Conservation (phyloP, 176 grass and related monocot species). For the Carex kokanica region DNA sequence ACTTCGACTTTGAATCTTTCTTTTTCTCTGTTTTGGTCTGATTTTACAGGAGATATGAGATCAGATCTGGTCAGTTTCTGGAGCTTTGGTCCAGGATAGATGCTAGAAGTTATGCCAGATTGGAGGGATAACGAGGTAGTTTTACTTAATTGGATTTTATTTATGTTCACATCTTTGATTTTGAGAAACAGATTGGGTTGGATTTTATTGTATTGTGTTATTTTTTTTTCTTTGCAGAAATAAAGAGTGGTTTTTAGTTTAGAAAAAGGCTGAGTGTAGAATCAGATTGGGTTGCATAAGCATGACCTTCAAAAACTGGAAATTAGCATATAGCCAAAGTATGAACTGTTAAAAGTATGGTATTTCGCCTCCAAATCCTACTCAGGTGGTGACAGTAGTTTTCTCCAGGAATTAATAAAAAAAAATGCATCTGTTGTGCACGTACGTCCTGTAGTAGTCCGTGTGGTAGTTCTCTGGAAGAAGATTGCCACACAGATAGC, state of each 20-base stretch:
- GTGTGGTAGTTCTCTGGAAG: neutral
- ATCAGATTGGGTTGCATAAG: neutral
- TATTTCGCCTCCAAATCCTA: no score
- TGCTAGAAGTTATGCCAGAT: slow-evolving; percentile 23
- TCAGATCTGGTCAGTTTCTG: slow-evolving; percentile 25
- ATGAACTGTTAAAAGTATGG: neutral
- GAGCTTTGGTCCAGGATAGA: slow-evolving; percentile 25
- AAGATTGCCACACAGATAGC: neutral
- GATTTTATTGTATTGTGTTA: neutral
- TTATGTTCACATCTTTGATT: neutral
- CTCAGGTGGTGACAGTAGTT: neutral
- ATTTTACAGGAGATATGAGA: slow-evolving; percentile 29
- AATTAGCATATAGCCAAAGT: neutral
- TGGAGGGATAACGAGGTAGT: slow-evolving; percentile 30
- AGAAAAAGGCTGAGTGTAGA: neutral
- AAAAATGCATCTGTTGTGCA: neutral
- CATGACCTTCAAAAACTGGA: slow-evolving; percentile 2
- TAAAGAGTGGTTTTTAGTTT: neutral
- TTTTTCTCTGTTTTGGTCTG: slow-evolving; percentile 1
- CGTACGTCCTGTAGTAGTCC: neutral
- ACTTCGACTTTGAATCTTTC: neutral
- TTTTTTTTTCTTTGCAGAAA: neutral
- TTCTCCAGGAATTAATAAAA: neutral
- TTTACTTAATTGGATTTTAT: slow-evolving; percentile 8
- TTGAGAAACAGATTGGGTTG: neutral